A percentile compares a stretch with the other conserved stretches of the same genome.
phyloP scores from a whole-genome alignment of 2,329 filamentous ascomycete genomes.

The Pyricularia grisea region DNA sequence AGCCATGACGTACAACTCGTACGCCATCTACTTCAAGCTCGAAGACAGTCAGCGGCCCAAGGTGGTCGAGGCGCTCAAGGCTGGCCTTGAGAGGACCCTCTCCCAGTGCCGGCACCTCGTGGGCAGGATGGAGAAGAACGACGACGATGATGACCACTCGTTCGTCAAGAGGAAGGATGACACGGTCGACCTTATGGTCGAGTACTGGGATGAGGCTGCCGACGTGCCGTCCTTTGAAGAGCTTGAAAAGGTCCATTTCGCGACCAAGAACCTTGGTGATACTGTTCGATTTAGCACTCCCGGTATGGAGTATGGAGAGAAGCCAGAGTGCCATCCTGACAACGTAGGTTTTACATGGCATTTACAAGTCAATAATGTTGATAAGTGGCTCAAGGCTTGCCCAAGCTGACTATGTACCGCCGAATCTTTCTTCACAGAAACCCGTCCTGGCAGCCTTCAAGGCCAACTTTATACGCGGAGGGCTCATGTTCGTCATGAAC shows the following conservation, averaged over 20 bases:
- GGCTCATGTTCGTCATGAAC: conserved; percentile 17
- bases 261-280: neutral
- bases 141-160: neutral
- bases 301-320: neutral
- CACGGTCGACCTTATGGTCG: neutral
- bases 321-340: neutral
- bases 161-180: neutral
- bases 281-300: neutral
- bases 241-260: neutral
- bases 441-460: conserved; percentile 12
- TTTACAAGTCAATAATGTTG: neutral
- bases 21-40: neutral
- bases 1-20: neutral
- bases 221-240: neutral
- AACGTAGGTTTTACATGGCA: neutral
- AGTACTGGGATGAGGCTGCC: neutral
- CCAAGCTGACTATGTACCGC: neutral
- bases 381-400: neutral
- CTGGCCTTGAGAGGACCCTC: neutral
- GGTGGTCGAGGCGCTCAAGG: neutral
- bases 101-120: neutral
- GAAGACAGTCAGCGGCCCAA: neutral
- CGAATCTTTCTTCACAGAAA: neutral
- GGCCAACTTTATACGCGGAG: conserved; percentile 18
- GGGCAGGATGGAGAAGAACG: neutral